Conservation (phyloP, 139 green algal species). For the Ostreobium quekettii region DNA sequence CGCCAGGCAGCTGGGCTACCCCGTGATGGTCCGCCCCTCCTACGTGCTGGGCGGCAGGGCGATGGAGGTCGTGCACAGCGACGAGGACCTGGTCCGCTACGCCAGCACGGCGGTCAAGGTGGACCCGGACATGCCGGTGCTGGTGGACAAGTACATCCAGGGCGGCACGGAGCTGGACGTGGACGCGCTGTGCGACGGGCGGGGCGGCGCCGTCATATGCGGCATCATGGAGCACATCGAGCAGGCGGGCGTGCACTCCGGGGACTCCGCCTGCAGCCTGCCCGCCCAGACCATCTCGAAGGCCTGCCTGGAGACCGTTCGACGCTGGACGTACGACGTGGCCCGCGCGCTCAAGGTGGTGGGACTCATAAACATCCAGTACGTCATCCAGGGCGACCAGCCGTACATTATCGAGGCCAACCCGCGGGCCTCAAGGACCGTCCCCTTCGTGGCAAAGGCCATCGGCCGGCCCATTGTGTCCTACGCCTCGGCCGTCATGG, state of each 20-base stretch:
- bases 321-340: constrained; percentile 82
- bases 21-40: constrained; percentile 93
- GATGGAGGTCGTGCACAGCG: constrained; percentile 97
- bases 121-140: constrained; percentile 83
- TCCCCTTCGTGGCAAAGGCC: constrained; percentile 98
- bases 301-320: constrained; percentile 63
- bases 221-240: constrained; percentile 99
- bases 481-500: constrained; percentile 94
- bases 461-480: constrained; percentile 92
- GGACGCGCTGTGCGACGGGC: constrained; percentile 80
- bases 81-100: constrained; percentile 70
- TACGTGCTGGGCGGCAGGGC: constrained; percentile 96
- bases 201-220: constrained; percentile 94
- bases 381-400: constrained; percentile 71
- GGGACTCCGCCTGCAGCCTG: constrained; percentile 94
- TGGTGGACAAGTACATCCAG: constrained; percentile 95
- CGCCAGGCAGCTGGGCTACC: constrained; percentile 83
- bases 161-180: constrained; percentile 95
- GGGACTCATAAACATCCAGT: constrained; percentile 99
- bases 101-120: constrained; percentile 64
- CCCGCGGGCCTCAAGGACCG: constrained; percentile 89
- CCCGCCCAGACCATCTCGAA: constrained; percentile 82
- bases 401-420: constrained; percentile 99
- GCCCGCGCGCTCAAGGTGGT: constrained; percentile 84
- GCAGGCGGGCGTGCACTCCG: constrained; percentile 92